Evolutionary conservation across 2,329 filamentous ascomycete genomes (phyloP).

Genomic region (Trichoderma hamatum): DNA sequence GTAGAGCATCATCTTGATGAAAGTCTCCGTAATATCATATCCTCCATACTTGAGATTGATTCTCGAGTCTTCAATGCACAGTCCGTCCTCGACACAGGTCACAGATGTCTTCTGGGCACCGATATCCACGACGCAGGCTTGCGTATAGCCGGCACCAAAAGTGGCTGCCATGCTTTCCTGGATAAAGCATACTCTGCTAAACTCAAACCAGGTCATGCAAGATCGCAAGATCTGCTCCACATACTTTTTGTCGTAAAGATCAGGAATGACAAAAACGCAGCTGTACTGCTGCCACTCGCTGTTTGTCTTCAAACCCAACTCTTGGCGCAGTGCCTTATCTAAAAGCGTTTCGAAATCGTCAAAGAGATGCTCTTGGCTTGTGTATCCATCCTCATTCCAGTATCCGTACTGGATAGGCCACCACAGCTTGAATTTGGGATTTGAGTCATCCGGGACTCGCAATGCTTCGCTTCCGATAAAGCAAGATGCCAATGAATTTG

Average conservation of each 20-base stretch:
- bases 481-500: conserved; percentile 62
- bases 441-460: conserved; percentile 85
- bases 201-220: conserved; percentile 86
- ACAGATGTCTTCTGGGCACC: conserved; percentile 97
- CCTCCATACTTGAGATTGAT: conserved; percentile 95
- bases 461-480: conserved; percentile 82
- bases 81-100: conserved; percentile 94
- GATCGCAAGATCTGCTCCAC: conserved; percentile 84
- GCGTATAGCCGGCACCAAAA: conserved; percentile 92
- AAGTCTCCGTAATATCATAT: conserved; percentile 88
- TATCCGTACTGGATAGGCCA: conserved; percentile 88
- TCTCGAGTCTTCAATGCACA: conserved; percentile 91
- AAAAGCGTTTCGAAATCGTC: conserved; percentile 86
- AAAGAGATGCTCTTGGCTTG: conserved; percentile 75
- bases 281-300: conserved; percentile 88
- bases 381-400: conserved; percentile 89
- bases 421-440: conserved; percentile 86
- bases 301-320: conserved; percentile 76
- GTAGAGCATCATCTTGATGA: conserved; percentile 97
- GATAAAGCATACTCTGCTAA: conserved; percentile 87
- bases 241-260: conserved; percentile 93
- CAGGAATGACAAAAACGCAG: conserved; percentile 95
- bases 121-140: conserved; percentile 92
- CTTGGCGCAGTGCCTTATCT: conserved; percentile 82
- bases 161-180: conserved; percentile 95